These are phyloP conservation scores for Ogataea philodendri DNA, from an alignment of 805 yeast genomes.

Conservation along the genomic window DNA sequence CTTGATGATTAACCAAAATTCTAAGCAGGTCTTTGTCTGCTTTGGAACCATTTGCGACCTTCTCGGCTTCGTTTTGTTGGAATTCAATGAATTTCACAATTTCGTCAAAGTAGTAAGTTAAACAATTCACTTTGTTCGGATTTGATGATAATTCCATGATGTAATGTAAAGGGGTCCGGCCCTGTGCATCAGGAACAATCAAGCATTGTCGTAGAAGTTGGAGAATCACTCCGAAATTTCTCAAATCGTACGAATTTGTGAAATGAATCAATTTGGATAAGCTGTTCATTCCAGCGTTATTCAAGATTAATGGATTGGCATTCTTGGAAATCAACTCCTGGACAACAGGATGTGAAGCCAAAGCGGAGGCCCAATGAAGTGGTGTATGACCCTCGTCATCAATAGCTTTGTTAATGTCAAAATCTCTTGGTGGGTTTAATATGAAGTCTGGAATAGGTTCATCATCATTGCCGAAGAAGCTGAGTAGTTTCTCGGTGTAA, in stretches of 20 bases:
- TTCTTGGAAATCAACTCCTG: conserved; percentile 55
- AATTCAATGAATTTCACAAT: conserved; percentile 29
- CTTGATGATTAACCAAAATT: conserved; percentile 70
- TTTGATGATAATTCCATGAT: conserved; percentile 48
- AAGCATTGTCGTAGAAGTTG: conserved; percentile 63
- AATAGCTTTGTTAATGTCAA: conserved; percentile 63
- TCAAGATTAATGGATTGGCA: conserved; percentile 56
- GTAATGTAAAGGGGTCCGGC: conserved; percentile 73
- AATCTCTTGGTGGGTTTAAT: conserved; percentile 57
- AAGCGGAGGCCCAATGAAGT: conserved; percentile 82
- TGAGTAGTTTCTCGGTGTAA: conserved; percentile 42
- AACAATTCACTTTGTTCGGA: conserved; percentile 47
- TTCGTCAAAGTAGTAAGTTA: conserved; percentile 51
- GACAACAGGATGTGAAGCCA: conserved; percentile 64
- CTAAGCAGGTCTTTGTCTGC: conserved; percentile 45
- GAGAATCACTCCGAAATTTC: conserved; percentile 56
- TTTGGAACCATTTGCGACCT: conserved; percentile 14
- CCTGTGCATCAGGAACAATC: conserved; percentile 67
- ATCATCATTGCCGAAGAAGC: conserved; percentile 52
- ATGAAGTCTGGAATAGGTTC: conserved; percentile 39
- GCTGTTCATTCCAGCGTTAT: conserved; percentile 63
- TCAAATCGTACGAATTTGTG: conserved; percentile 67
- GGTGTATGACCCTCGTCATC: conserved; percentile 83
- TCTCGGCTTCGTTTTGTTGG: conserved; percentile 34
- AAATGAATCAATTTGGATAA: conserved; percentile 67